Percentiles rank a stretch among this genome's conserved stretches.
These are phyloP conservation scores for Agroathelia rolfsii DNA, from an alignment of 1,284 basidiomycete species.

Conservation along the genomic window DNA sequence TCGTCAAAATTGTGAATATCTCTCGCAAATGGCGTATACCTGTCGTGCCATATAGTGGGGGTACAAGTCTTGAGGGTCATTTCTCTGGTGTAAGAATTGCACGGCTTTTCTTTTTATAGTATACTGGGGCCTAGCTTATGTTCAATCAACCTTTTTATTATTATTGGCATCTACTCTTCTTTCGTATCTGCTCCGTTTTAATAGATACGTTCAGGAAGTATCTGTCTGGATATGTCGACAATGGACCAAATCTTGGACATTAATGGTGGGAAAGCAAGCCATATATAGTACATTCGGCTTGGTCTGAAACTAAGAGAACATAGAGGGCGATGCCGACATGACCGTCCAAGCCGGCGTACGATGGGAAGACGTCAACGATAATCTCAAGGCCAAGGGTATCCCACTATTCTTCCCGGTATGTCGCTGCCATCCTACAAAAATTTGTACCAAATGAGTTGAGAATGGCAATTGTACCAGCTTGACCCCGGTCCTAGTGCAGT, in stretches of 20 bases:
- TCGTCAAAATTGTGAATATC: slow-evolving; percentile 46
- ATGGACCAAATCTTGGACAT: slow-evolving; percentile 57
- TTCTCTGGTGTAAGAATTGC: slow-evolving; percentile 27
- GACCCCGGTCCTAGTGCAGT: slow-evolving; percentile 46
- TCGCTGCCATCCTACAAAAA: slow-evolving; percentile 2
- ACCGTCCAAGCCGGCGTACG: slow-evolving; percentile 73
- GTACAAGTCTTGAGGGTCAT: slow-evolving; percentile 47
- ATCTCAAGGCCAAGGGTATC: slow-evolving; percentile 58
- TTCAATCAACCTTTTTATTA: not conserved
- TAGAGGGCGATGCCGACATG: slow-evolving; percentile 60
- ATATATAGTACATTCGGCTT: not conserved
- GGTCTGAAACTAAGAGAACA: not conserved
- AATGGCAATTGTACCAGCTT: slow-evolving; percentile 23
- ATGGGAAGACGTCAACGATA: slow-evolving; percentile 84
- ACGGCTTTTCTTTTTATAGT: not conserved
- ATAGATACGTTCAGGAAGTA: slow-evolving; percentile 42
- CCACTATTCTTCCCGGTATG: slow-evolving; percentile 63
- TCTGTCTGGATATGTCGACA: slow-evolving; percentile 55
- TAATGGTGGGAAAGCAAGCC: slow-evolving; percentile 23
- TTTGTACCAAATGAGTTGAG: not conserved
- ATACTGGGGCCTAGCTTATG: not conserved
- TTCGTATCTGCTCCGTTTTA: not conserved
- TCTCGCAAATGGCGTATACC: slow-evolving; percentile 46
- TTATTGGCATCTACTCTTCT: slow-evolving; percentile 9
- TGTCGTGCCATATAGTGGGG: slow-evolving; percentile 49